A percentile compares a stretch with the other conserved stretches of the same genome.
Evolutionary conservation across 306 rosid species (phyloP).

Genomic region (Fragaria ananassa): DNA sequence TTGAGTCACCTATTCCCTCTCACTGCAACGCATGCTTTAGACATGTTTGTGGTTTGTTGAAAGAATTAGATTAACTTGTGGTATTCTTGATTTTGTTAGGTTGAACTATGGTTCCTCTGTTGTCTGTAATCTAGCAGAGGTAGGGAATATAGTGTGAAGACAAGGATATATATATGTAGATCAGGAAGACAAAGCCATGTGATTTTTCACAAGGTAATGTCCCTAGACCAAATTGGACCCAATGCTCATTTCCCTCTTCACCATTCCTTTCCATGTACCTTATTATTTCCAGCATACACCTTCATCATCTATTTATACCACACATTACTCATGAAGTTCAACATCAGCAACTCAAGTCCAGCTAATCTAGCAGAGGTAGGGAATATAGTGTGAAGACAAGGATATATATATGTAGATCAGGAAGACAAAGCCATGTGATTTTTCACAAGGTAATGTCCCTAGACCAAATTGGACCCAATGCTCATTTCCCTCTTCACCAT

Average conservation of each 20-base stretch:
- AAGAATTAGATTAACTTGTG: not conserved
- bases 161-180: not conserved
- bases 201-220: not conserved
- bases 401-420: not conserved
- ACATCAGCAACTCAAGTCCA: not conserved
- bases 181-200: conserved; percentile 2
- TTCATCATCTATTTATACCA: not conserved
- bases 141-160: not conserved
- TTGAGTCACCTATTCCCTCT: too few relatives aligned
- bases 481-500: not conserved
- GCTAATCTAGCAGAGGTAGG: not conserved
- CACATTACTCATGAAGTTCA: not conserved
- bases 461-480: not conserved
- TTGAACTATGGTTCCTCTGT: not conserved
- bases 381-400: not conserved
- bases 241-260: not conserved
- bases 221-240: not conserved
- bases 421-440: not conserved
- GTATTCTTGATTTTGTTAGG: not conserved
- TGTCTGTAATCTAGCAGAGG: not conserved
- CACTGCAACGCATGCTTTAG: not conserved
- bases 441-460: not conserved
- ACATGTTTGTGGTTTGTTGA: not conserved
- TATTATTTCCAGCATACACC: not conserved
- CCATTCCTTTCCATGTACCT: not conserved